Percentiles rank a stretch among this genome's conserved stretches.
Evolutionary conservation across 2,329 filamentous ascomycete genomes (phyloP).

Genomic region (Neonectria coccinea): DNA sequence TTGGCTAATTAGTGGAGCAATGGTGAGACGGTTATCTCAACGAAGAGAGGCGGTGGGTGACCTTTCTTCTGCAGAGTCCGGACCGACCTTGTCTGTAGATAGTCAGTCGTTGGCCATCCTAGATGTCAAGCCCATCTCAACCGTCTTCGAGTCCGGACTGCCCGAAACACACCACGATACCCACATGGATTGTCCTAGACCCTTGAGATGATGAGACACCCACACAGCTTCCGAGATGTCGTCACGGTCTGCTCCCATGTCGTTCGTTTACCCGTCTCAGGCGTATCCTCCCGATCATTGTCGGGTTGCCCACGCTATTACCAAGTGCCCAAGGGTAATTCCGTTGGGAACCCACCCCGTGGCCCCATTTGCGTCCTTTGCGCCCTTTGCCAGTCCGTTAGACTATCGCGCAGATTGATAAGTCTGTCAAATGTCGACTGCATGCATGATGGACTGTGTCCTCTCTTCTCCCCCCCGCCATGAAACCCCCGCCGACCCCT

Average conservation of each 20-base stretch:
- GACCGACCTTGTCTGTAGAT: conserved; percentile 6
- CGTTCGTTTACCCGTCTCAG: background rate
- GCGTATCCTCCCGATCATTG: background rate
- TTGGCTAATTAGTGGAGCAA: background rate
- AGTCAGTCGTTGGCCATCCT: conserved; percentile 2
- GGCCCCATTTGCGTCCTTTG: background rate
- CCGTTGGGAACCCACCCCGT: background rate
- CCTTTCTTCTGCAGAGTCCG: background rate
- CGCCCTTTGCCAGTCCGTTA: no score
- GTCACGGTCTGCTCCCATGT: background rate
- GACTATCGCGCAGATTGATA: background rate
- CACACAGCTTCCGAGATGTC: conserved; percentile 11
- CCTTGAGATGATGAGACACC: conserved; percentile 1
- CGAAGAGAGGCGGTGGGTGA: background rate
- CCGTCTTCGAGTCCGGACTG: conserved; percentile 9
- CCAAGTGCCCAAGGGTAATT: background rate
- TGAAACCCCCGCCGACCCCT: conserved; percentile 1
- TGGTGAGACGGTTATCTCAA: background rate
- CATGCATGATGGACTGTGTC: background rate
- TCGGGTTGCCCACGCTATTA: background rate
- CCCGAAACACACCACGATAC: conserved; percentile 18
- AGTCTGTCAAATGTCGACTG: background rate
- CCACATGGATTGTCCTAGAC: conserved; percentile 13
- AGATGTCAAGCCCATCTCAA: no score
- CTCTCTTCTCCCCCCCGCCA: background rate